Base-by-base conservation (phyloP, 2,329 filamentous ascomycete species). In the Arthrocladium fulminans region DNA sequence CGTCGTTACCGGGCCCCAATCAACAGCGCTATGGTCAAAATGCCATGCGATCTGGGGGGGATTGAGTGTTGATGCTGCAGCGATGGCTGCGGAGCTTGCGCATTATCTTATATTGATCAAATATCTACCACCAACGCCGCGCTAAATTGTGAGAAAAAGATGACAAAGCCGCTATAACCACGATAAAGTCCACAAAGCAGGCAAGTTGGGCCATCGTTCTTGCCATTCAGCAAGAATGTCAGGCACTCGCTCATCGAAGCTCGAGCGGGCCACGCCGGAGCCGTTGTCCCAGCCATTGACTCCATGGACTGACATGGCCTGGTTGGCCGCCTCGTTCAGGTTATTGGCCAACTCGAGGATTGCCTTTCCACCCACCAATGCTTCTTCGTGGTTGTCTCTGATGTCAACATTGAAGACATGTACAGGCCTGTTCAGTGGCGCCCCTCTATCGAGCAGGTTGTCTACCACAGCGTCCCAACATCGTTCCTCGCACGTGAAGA, bases 371-470 rank as follows among this genome's bases (percentile, higher is more conserved):
- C 92, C 92, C 2, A 96, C 78, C 19, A 90, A 75, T 0, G 92
- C 92, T 67, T 98, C 92, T 65, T 98, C 90, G 62, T 97, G 92
- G 62, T 97, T 98, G 68, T 98, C 92, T 66, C 86, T 90, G 62
- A 98, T 98, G 64, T 98, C 92, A 47, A 98, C 84, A 60, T 98
- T 98, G 73, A 98, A 94, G 49, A 98, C 87, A 63, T 98, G 92
- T 0, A 98, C 92, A 0, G 92, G 89, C 2, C 88, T 75, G 65
- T 98, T 98, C 49, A 98, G 73, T 2, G 86, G 84, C 0, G 84
- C 81, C 6, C 90, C 92, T 53, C 94, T 80, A 59, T 81, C 86
- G 53, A 95, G 79, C 45, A 98, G 73, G 64, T 98, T 90, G 60
- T 98, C 92, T 9, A 98, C 78, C 27, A 98, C 92, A 3, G 92